These are phyloP conservation scores for Ceraceosorus guamensis DNA, from an alignment of 1,284 basidiomycete genomes.

Conservation along the genomic window DNA sequence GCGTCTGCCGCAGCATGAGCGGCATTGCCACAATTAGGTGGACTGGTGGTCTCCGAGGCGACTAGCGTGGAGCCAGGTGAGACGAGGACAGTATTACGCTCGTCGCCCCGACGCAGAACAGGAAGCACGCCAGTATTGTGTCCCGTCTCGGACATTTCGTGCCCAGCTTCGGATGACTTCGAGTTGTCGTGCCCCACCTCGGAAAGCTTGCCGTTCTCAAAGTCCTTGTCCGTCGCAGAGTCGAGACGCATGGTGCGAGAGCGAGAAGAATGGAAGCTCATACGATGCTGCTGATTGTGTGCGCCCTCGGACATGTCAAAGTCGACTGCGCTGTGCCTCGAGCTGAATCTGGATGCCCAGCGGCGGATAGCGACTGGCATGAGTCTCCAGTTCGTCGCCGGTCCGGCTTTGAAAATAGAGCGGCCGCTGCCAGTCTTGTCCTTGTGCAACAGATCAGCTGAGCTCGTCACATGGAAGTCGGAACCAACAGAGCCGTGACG, in stretches of 20 bases:
- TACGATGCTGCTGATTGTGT: not conserved
- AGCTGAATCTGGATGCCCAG: not conserved
- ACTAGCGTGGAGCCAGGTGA: not conserved
- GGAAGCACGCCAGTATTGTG: not conserved
- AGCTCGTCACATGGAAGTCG: not conserved
- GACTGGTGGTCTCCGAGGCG: not conserved
- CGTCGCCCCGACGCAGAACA: not conserved
- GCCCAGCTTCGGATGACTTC: not conserved
- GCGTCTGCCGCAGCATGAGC: too few species aligned
- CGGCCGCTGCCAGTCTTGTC: not conserved
- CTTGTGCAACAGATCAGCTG: not conserved
- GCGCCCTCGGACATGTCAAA: not conserved
- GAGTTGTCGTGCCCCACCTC: not conserved
- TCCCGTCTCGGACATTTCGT: not conserved
- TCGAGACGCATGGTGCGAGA: too few species aligned
- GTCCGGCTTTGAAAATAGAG: too few species aligned
- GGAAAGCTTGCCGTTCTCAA: not conserved
- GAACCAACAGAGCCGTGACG: not conserved
- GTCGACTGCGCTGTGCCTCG: not conserved
- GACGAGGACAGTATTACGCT: not conserved
- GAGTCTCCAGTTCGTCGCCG: not conserved
- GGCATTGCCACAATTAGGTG: not conserved
- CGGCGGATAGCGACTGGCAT: not conserved
- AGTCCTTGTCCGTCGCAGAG: too few species aligned
- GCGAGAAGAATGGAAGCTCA: not conserved